Conservation (phyloP, 768 basidiomycete genomes). For the Tephrocybe rancida region DNA sequence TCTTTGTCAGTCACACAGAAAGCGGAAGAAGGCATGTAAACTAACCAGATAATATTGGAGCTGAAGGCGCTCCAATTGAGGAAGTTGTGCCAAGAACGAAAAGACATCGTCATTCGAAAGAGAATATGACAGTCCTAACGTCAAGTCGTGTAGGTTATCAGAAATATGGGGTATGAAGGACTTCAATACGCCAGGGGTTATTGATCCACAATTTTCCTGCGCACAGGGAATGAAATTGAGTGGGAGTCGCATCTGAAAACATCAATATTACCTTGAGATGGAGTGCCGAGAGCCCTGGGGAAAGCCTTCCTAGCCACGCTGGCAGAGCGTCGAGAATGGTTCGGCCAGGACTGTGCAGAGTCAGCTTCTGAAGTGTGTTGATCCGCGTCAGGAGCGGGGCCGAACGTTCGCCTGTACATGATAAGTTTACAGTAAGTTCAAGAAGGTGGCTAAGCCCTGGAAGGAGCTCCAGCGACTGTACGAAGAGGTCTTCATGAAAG, state of each 20-base stretch:
- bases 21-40: conserved; percentile 12
- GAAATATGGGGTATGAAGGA: conserved; percentile 42
- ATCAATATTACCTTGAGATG: conserved; percentile 47
- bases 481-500: conserved; percentile 36
- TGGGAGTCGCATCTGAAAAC: no score
- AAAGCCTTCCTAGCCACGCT: conserved; percentile 43
- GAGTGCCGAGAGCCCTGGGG: conserved; percentile 34
- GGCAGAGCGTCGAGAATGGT: conserved; percentile 44
- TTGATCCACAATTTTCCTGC: conserved; percentile 63
- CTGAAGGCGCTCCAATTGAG: conserved; percentile 37
- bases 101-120: conserved; percentile 57
- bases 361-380: conserved; percentile 29
- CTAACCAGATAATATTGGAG: conserved; percentile 56
- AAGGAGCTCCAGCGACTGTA: conserved; percentile 26
- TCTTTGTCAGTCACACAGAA: neutral
- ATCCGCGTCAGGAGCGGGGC: conserved; percentile 31
- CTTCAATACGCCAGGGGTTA: conserved; percentile 61
- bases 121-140: conserved; percentile 61
- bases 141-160: conserved; percentile 35
- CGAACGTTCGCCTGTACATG: conserved; percentile 34
- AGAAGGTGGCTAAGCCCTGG: conserved; percentile 20
- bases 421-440: conserved; percentile 35
- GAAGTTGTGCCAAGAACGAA: conserved; percentile 42
- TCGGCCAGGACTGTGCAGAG: conserved; percentile 38
- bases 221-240: neutral